Evolutionary conservation across 2,329 filamentous ascomycete species (phyloP), one percentile per base, ranked within the genome.

Genomic region (Daldinia sp.): DNA sequence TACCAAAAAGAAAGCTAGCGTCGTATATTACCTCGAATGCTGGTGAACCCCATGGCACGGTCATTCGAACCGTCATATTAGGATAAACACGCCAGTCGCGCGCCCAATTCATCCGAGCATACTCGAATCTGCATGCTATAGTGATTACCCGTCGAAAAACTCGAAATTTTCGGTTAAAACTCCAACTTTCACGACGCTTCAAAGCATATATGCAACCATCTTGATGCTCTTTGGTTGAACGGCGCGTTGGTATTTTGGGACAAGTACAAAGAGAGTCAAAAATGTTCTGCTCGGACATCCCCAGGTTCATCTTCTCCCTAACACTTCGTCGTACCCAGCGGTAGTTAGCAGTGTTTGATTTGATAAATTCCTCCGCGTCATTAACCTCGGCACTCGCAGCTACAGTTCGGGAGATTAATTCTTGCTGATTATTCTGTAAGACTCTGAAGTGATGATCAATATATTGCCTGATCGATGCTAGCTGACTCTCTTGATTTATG

Each of bases 191-290:
- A 12, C 42, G 54, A 9, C 60, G 60, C 1, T 12, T 26, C 9
- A 54, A 54, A 1, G 55, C 46, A 42, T 48, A 66, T 55, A 62
- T 37, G 28, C 67, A 69, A 5, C 63, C 41, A n/a, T 33, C 26
- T 58, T 33, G 39, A 26, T 69, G 67, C n/a, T 51, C 37, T 39
- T 30, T 15, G 12, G 23, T 41, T 7, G 15, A 37, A 9, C 26
- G 15, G 4, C 37, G 18, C 10, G 33, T 59, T 26, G 23, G 44
- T 26, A 13, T 23, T 18, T 3, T 35, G 2, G 59, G 35, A 23
- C 67, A 69, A 4, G 37, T 50, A 33, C 67, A 69, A 3, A 65
- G 58, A 30, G 30, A 60, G 12, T 62, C 39, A 26, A 63, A 15
- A 5, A 66, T 18, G 44, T 12, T 58, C 4, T 15, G n/a, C 18